These are phyloP conservation scores for Hypoxylon rickii DNA, from an alignment of 495 filamentous ascomycete genomes.

Conservation along the genomic window DNA sequence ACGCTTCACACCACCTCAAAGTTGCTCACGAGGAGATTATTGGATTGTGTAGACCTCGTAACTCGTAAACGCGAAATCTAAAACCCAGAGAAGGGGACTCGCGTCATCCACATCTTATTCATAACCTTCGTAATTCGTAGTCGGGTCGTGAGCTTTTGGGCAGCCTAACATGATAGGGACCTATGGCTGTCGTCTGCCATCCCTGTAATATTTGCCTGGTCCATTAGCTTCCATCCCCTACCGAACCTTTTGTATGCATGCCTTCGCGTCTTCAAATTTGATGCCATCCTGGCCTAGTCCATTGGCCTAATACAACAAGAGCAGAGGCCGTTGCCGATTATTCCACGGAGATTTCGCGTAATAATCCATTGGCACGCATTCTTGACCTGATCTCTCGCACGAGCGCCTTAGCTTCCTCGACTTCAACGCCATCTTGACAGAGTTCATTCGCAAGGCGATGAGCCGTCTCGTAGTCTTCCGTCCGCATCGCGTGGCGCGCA, in stretches of 20 bases:
- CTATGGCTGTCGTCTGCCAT: neutral
- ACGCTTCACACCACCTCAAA: neutral
- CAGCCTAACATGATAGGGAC: neutral
- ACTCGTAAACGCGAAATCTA: slow-evolving; percentile 1
- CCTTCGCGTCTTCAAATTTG: slow-evolving; percentile 98
- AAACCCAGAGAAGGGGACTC: too few relatives aligned
- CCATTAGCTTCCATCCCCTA: slow-evolving; percentile 69
- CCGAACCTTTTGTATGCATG: slow-evolving; percentile 84
- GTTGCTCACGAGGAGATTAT: neutral
- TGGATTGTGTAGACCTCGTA: slow-evolving; percentile 2
- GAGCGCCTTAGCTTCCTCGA: slow-evolving; percentile 96
- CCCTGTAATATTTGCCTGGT: slow-evolving; percentile 10
- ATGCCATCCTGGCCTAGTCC: slow-evolving; percentile 95
- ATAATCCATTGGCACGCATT: slow-evolving; percentile 60
- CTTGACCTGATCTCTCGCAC: slow-evolving; percentile 86
- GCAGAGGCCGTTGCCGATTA: too few relatives aligned
- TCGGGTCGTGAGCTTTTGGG: neutral
- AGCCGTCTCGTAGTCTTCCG: slow-evolving; percentile 72
- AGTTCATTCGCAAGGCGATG: slow-evolving; percentile 85
- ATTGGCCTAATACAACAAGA: too few relatives aligned
- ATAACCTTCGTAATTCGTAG: slow-evolving; percentile 14
- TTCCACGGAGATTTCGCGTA: too few relatives aligned
- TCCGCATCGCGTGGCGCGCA: slow-evolving; percentile 75
- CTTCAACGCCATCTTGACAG: slow-evolving; percentile 94
- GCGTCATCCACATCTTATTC: too few relatives aligned